A percentile compares a stretch with the other conserved stretches of the same genome.
phyloP scores from a whole-genome alignment of 495 filamentous ascomycete species.

The Schizothecium vesticola region DNA sequence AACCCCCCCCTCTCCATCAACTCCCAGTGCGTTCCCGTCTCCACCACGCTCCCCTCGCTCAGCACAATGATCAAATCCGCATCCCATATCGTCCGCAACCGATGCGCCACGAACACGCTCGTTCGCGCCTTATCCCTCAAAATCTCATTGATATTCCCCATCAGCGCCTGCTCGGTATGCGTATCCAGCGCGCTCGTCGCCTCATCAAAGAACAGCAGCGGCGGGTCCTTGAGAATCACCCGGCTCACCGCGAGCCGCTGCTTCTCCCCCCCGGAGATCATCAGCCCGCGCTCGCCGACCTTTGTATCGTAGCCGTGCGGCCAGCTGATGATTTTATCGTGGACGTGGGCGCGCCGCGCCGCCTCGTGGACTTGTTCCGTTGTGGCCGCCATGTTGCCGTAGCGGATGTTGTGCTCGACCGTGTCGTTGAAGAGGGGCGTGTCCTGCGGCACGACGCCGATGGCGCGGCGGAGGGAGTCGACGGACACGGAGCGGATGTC shows the following conservation, averaged over 20 bases:
- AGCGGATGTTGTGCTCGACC: slow-evolving; percentile 90
- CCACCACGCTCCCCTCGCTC: slow-evolving; percentile 73
- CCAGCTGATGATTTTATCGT: slow-evolving; percentile 70
- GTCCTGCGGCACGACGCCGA: slow-evolving; percentile 96
- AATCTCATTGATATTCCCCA: slow-evolving; percentile 92
- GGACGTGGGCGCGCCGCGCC: slow-evolving; percentile 74
- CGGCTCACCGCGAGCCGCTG: slow-evolving; percentile 85
- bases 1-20: slow-evolving; percentile 74
- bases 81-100: slow-evolving; percentile 88
- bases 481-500: slow-evolving; percentile 79
- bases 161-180: slow-evolving; percentile 85
- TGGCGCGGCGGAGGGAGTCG: slow-evolving; percentile 75
- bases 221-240: slow-evolving; percentile 85
- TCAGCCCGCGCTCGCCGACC: slow-evolving; percentile 94
- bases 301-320: slow-evolving; percentile 87
- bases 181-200: slow-evolving; percentile 95
- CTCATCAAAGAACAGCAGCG: slow-evolving; percentile 94
- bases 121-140: slow-evolving; percentile 82
- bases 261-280: slow-evolving; percentile 97
- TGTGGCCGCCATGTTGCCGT: slow-evolving; percentile 79
- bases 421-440: slow-evolving; percentile 96
- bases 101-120: slow-evolving; percentile 89
- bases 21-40: slow-evolving; percentile 80
- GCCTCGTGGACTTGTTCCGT: slow-evolving; percentile 67
- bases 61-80: slow-evolving; percentile 92